A percentile compares a stretch with the other conserved stretches of the same genome.
phyloP scores from a whole-genome alignment of 768 basidiomycete genomes.

The Exsudoporus frostii region DNA sequence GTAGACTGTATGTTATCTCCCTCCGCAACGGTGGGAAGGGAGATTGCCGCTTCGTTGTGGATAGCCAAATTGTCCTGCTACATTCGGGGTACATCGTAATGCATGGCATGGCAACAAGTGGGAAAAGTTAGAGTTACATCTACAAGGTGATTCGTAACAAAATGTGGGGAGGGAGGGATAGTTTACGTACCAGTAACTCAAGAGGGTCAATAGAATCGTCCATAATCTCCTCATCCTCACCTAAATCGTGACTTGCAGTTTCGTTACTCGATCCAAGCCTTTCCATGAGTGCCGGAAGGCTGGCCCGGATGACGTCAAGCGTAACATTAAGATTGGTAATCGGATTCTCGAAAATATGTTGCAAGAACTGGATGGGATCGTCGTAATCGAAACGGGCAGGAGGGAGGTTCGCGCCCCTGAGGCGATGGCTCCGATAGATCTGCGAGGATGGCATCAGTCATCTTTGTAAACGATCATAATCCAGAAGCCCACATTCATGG shows the following conservation, averaged over 20 bases:
- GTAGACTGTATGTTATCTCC: slow-evolving; percentile 1
- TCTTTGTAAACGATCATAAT: slow-evolving; percentile 27
- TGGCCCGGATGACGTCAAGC: slow-evolving; percentile 33
- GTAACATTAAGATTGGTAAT: slow-evolving; percentile 43
- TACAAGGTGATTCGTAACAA: slow-evolving; percentile 28
- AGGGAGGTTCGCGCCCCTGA: slow-evolving; percentile 20
- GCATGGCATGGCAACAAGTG: slow-evolving; percentile 15
- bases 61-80: slow-evolving; percentile 15
- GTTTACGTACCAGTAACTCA: slow-evolving; percentile 24
- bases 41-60: slow-evolving; percentile 1
- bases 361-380: slow-evolving; percentile 40
- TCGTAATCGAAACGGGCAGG: slow-evolving; percentile 30
- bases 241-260: slow-evolving; percentile 29
- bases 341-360: slow-evolving; percentile 48
- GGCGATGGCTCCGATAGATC: slow-evolving; percentile 25
- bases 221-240: slow-evolving; percentile 28
- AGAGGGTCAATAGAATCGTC: slow-evolving; percentile 13
- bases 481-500: slow-evolving; percentile 48
- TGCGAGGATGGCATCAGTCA: slow-evolving; percentile 4
- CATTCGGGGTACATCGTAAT: neutral
- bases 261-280: slow-evolving; percentile 14
- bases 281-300: slow-evolving; percentile 31
- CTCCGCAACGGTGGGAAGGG: neutral
- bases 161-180: slow-evolving; percentile 16
- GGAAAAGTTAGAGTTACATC: slow-evolving; percentile 30